phyloP scores from a whole-genome alignment of 192 early-diverging fungal genomes.

The Cetraspora pellucida region DNA sequence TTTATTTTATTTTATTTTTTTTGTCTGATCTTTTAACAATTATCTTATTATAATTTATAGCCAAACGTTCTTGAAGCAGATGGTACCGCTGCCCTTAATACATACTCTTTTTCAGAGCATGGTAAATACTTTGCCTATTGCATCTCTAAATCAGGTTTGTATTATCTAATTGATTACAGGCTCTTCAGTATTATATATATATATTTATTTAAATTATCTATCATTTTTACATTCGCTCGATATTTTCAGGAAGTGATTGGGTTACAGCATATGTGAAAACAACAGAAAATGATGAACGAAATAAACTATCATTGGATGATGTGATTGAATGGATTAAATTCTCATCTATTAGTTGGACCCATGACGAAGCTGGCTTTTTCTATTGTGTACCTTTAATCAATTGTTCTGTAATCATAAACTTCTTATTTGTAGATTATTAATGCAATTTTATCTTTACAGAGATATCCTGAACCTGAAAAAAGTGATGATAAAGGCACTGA shows the following conservation, averaged over 20 bases:
- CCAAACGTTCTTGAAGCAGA: conserved; percentile 62
- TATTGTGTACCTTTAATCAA: conserved; percentile 46
- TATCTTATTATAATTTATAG: conserved; percentile 7
- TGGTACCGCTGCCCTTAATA: conserved; percentile 56
- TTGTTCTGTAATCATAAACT: background rate
- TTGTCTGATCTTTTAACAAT: background rate
- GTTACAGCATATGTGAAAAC: conserved; percentile 56
- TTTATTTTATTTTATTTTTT: background rate
- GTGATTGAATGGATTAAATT: conserved; percentile 62
- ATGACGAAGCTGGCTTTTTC: conserved; percentile 74
- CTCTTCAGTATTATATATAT: background rate
- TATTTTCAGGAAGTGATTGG: conserved; percentile 58
- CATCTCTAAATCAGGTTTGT: conserved; percentile 53
- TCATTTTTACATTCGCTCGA: background rate
- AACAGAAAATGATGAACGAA: conserved; percentile 37
- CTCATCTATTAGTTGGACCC: conserved; percentile 55
- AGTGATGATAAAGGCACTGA: conserved; percentile 59
- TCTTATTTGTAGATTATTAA: background rate
- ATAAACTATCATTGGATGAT: conserved; percentile 43
- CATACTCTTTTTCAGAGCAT: conserved; percentile 56
- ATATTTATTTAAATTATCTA: background rate
- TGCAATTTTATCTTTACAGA: conserved; percentile 15
- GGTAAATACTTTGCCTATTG: conserved; percentile 64
- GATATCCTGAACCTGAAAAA: conserved; percentile 50
- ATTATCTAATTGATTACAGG: background rate